Evolutionary conservation across 2,329 filamentous ascomycete species (phyloP).

Genomic region (Colletotrichum kahawae): DNA sequence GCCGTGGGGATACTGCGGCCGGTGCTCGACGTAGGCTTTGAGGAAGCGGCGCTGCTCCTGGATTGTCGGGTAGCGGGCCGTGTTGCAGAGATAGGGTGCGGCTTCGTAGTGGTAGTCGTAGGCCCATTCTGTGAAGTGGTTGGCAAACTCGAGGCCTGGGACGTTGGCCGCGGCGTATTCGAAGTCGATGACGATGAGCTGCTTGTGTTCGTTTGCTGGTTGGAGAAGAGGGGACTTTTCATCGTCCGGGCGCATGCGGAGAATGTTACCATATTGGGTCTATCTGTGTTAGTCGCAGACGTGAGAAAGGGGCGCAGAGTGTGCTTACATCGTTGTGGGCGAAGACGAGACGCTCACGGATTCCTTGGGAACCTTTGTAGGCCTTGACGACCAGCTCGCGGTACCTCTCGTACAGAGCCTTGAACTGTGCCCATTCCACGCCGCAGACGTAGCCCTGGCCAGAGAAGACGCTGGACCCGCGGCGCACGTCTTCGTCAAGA

Average conservation of each 20-base stretch:
- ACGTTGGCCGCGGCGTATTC: slow-evolving; percentile 94
- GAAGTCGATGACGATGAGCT: slow-evolving; percentile 96
- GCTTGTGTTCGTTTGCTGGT: slow-evolving; percentile 92
- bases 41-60: slow-evolving; percentile 88
- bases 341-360: slow-evolving; percentile 83
- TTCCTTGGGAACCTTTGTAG: slow-evolving; percentile 69
- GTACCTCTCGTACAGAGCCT: slow-evolving; percentile 76
- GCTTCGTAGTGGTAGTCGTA: slow-evolving; percentile 91
- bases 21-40: slow-evolving; percentile 84
- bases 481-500: slow-evolving; percentile 61
- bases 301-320: neutral
- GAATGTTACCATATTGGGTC: slow-evolving; percentile 98
- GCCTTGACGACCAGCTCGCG: slow-evolving; percentile 73
- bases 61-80: slow-evolving; percentile 72
- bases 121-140: slow-evolving; percentile 98
- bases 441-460: slow-evolving; percentile 76
- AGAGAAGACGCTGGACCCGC: slow-evolving; percentile 32
- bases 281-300: slow-evolving; percentile 36
- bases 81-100: slow-evolving; percentile 70
- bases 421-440: slow-evolving; percentile 81
- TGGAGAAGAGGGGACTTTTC: slow-evolving; percentile 86
- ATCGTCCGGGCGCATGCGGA: slow-evolving; percentile 71
- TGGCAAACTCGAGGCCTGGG: slow-evolving; percentile 89
- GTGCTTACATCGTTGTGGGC: slow-evolving; percentile 91
- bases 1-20: slow-evolving; percentile 65